phyloP scores from a whole-genome alignment of 176 grass and related monocot species.

The Juncus effusus region DNA sequence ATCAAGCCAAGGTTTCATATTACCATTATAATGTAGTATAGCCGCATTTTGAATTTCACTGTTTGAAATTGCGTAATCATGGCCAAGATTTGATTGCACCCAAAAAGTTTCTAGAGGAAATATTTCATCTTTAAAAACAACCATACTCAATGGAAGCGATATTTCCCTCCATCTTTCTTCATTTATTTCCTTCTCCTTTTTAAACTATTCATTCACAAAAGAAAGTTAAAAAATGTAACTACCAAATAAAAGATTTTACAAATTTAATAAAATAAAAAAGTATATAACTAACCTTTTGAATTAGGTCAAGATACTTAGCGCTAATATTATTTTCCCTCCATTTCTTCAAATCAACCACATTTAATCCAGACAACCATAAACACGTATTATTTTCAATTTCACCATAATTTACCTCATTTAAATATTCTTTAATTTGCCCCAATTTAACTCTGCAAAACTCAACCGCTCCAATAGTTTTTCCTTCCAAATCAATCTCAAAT shows the following conservation, averaged over 20 bases:
- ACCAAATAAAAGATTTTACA: neutral
- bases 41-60: constrained; percentile 31
- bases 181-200: constrained; percentile 30
- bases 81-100: constrained; percentile 67
- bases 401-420: constrained; percentile 34
- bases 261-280: neutral
- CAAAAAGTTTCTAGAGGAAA: constrained; percentile 50
- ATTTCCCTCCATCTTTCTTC: constrained; percentile 33
- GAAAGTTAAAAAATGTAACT: constrained; percentile 2
- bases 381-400: constrained; percentile 43
- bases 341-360: constrained; percentile 67
- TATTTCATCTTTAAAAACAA: constrained; percentile 64
- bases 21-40: constrained; percentile 78
- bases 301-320: constrained; percentile 24
- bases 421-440: constrained; percentile 51
- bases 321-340: constrained; percentile 63
- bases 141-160: constrained; percentile 41
- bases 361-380: constrained; percentile 70
- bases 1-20: constrained; percentile 98
- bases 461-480: constrained; percentile 53
- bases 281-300: constrained; percentile 49
- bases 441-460: constrained; percentile 57
- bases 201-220: constrained; percentile 30
- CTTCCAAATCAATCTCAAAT: constrained; percentile 61
- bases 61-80: constrained; percentile 59